Evolutionary conservation across 345 rosid species (phyloP), one percentile per base, ranked within the genome.

Genomic region (Boechera stricta): DNA sequence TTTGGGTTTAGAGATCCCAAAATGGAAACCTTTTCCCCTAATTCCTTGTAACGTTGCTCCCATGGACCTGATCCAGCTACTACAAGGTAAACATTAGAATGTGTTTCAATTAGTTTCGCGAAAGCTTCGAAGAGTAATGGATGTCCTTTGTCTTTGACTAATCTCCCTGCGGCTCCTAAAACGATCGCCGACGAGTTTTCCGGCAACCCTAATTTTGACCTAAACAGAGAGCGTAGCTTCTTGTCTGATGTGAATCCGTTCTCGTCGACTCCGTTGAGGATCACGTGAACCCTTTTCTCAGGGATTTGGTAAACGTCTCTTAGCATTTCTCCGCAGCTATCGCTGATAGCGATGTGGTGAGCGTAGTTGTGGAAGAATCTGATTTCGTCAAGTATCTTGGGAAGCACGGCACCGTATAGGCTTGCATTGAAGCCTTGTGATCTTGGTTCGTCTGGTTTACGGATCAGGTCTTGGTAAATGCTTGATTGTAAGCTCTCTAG

Each of bases 51-150:
- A 39, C 98, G 78, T 5, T 84, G 61, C 72, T 88, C 86, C 99
- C 99, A 95, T 1, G 99, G 99, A 0, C 99, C 97, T 2, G 91
- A 83, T 24, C 99, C 98, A 0, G 94, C 99, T 5, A 95, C 91
- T 5, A 88, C 69, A 5, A 95, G 66, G 75, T 87, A 85, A 26
- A 86, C 90, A 67, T 82, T 56, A 0, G 82, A 84, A 79, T 89
- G 64, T 0, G 80, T 81, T 12, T 36, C 29, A 16, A 75, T 67
- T 33, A 95, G 68, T 69, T 76, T 80, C 3, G 88, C 54, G 72
- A 92, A 88, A 5, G 98, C 97, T 68, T 89, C 86, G 28, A 56
- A 78, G 5, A 94, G 87, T 5, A 92, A 52, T 0, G 97, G 99
- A 71, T 95, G 98, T 4, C 98, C 99, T 80, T 95, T 95, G 71